Percentiles rank a stretch among this genome's conserved stretches.
phyloP scores from a whole-genome alignment of 352 stramenopile species.

The Hyphochytrium catenoides region DNA sequence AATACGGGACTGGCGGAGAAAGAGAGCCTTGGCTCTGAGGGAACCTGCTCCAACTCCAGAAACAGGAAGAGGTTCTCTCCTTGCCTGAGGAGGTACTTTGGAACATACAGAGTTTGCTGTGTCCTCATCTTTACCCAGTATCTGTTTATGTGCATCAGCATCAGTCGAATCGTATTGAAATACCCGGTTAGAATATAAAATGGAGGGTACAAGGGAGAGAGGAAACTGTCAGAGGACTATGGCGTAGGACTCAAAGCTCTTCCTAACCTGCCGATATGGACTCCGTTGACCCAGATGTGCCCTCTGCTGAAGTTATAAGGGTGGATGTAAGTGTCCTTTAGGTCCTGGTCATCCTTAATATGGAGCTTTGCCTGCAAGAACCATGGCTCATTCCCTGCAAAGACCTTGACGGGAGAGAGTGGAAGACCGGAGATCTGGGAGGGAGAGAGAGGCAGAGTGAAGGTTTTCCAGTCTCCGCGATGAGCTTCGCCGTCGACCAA shows the following conservation, averaged over 20 bases:
- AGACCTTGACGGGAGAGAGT: neutral
- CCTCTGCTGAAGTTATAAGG: slow-evolving; percentile 12
- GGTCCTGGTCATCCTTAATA: neutral
- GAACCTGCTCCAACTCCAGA: too few species aligned
- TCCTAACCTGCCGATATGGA: slow-evolving; percentile 14
- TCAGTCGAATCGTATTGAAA: too few species aligned
- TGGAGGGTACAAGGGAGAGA: too few species aligned
- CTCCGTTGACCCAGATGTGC: slow-evolving; percentile 13
- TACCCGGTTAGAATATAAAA: too few species aligned
- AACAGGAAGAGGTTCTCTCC: too few species aligned
- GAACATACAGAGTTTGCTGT: slow-evolving; percentile 17
- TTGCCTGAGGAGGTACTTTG: too few species aligned
- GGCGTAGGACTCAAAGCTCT: too few species aligned
- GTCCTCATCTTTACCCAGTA: slow-evolving; percentile 13
- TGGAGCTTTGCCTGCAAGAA: slow-evolving; percentile 5
- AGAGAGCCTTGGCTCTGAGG: too few species aligned
- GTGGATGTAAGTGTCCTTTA: slow-evolving; percentile 12
- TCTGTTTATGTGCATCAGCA: too few species aligned
- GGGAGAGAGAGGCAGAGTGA: neutral
- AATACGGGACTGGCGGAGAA: too few species aligned
- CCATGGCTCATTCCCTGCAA: neutral
- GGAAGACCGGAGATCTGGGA: neutral
- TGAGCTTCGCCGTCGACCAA: neutral
- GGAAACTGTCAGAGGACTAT: too few species aligned
- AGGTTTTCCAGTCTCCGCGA: neutral